Conservation (phyloP, 768 basidiomycete species). For the Pleurotus tuber-regium region DNA sequence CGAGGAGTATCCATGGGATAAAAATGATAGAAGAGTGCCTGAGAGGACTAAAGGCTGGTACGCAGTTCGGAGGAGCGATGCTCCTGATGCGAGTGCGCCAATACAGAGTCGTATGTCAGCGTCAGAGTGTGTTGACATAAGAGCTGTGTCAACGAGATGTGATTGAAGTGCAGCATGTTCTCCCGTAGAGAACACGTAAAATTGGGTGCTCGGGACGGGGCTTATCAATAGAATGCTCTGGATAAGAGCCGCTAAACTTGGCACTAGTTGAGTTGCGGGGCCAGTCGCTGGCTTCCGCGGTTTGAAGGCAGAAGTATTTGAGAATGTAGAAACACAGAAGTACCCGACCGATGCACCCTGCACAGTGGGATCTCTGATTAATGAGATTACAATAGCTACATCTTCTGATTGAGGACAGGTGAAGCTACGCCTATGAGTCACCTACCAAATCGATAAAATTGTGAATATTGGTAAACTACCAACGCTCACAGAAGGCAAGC, state of each 20-base stretch:
- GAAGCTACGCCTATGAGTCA: conserved; percentile 41
- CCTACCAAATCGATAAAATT: conserved; percentile 26
- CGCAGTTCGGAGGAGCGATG: conserved; percentile 44
- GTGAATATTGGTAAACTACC: conserved; percentile 3
- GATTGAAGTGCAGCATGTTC: conserved; percentile 39
- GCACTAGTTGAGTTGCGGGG: conserved; percentile 29
- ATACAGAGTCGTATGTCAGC: conserved; percentile 43
- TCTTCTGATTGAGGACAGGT: conserved; percentile 45
- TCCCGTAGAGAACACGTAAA: conserved; percentile 43
- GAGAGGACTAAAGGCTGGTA: conserved; percentile 47
- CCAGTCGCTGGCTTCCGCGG: conserved; percentile 22
- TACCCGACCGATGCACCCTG: conserved; percentile 28
- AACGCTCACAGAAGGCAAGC: background rate
- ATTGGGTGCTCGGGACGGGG: conserved; percentile 34
- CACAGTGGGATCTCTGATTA: conserved; percentile 35
- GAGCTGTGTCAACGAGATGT: conserved; percentile 40
- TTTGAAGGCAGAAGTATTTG: conserved; percentile 17
- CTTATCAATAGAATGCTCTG: conserved; percentile 26
- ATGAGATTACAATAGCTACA: conserved; percentile 40
- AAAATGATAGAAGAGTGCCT: conserved; percentile 40
- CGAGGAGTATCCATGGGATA: conserved; percentile 29
- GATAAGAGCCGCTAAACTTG: conserved; percentile 33
- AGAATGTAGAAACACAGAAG: conserved; percentile 35
- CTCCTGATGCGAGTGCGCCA: conserved; percentile 49
- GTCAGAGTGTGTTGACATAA: conserved; percentile 26